Evolutionary conservation across 176 grass and related monocot species (phyloP).

Genomic region (sorghum (Sorghum bicolor)): Sorghum_bicolor_NCBIv3 NC_012870.2:64121501-64122000

Average conservation of each 20-base stretch:
- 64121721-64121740: conserved; percentile 64
- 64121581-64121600: not conserved
- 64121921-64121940: conserved; percentile 65
- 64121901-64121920: conserved; percentile 85
- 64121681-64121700: conserved; percentile 40
- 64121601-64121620: not conserved
- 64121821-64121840: conserved; percentile 85
- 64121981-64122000: too few species aligned
- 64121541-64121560: conserved; percentile 67
- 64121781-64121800: not conserved
- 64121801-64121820: not conserved
- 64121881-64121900: conserved; percentile 89
- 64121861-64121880: conserved; percentile 78
- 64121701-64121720: conserved; percentile 51
- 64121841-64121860: conserved; percentile 88
- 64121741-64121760: conserved; percentile 75
- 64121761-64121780: not conserved
- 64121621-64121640: too few species aligned
- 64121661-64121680: not conserved
- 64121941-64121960: conserved; percentile 38
- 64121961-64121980: not conserved
- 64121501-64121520: conserved; percentile 94
- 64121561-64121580: conserved; percentile 71
- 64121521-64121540: conserved; percentile 84
- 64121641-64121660: not conserved